phyloP scores from a whole-genome alignment of 441 rosid genomes.

The Erysimum cheiri region DNA sequence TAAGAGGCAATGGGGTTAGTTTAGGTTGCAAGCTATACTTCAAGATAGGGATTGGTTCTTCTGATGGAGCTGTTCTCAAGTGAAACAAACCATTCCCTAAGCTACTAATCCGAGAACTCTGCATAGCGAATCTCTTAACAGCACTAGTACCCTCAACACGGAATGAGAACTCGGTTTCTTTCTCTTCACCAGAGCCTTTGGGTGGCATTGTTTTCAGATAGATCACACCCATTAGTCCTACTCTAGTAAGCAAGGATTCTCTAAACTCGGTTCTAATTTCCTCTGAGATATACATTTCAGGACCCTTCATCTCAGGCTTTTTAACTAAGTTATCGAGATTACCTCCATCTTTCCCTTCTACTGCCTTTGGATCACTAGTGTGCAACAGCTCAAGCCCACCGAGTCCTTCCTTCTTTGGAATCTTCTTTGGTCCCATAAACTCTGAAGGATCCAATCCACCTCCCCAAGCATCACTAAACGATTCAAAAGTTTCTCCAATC shows the following conservation, averaged over 20 bases:
- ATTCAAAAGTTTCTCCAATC: conserved; percentile 86
- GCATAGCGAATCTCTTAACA: conserved; percentile 78
- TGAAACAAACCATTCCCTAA: conserved; percentile 87
- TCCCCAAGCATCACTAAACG: conserved; percentile 88
- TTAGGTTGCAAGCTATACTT: conserved; percentile 87
- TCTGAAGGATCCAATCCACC: conserved; percentile 97
- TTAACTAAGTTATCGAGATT: conserved; percentile 80
- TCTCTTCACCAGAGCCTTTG: conserved; percentile 72
- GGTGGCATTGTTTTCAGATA: conserved; percentile 82
- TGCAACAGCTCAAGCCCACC: conserved; percentile 92
- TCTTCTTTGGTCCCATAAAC: conserved; percentile 77
- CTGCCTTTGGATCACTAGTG: conserved; percentile 59
- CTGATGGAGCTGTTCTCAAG: conserved; percentile 82
- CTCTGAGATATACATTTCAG: conserved; percentile 87
- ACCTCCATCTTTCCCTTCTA: conserved; percentile 48
- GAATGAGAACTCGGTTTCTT: conserved; percentile 90
- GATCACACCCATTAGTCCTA: conserved; percentile 88
- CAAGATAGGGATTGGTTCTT: conserved; percentile 83
- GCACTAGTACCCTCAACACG: conserved; percentile 70
- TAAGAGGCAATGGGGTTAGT: conserved; percentile 80
- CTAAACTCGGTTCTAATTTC: conserved; percentile 90
- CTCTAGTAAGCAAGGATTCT: conserved; percentile 88
- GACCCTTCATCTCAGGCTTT: conserved; percentile 88
- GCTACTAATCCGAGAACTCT: conserved; percentile 75
- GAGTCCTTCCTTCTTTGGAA: conserved; percentile 78